Evolutionary conservation across 106 monocot species (phyloP), one percentile per base, ranked within the genome.

Genomic region (Acorus gramineus): DNA sequence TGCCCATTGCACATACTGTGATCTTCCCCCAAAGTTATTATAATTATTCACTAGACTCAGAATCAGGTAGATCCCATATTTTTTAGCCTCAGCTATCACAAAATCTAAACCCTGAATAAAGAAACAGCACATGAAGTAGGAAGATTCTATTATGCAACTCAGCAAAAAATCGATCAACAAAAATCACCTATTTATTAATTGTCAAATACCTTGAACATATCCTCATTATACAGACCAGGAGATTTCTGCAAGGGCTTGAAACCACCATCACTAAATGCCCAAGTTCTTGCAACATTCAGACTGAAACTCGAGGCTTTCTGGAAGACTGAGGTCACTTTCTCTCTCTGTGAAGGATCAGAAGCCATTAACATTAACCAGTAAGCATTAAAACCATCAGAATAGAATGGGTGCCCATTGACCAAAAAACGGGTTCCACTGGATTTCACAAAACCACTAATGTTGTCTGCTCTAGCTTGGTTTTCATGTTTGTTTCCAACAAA

Each of bases 211-310:
- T 60, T 60, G 68, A 74, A 74, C 54, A 68, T 62, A 44, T 68
- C 10, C 42, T 74, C 74, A 49, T 74, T 62, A 61, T 74, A 74
- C 46, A 47, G 44, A 44, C 67, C 68, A 2, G 68, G 74, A 46
- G 66, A 74, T 14, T 55, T 42, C 66, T 74, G 74, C 46, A 74
- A 55, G 14, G 74, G 54, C 2, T 55, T 61, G 53, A 8, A 67
- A 2, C 74, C 74, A 43, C 74, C 67, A 48, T 74, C 74, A 49
- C 55, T 68, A 68, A 74, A 74, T 14, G 74, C 74, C 74, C 74
- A 74, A 11, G 74, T 74, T 47, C 74, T 60, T 52, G 54, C 60
- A n/a, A 74, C 61, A 28, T 51, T 49, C 13, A 74, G 60, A 3
- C 74, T 68, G 10, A 52, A 68, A 28, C 3, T n/a, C 14, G 74